phyloP scores from a whole-genome alignment of 805 yeast genomes.

The Wickerhamomyces chaumierensis region DNA sequence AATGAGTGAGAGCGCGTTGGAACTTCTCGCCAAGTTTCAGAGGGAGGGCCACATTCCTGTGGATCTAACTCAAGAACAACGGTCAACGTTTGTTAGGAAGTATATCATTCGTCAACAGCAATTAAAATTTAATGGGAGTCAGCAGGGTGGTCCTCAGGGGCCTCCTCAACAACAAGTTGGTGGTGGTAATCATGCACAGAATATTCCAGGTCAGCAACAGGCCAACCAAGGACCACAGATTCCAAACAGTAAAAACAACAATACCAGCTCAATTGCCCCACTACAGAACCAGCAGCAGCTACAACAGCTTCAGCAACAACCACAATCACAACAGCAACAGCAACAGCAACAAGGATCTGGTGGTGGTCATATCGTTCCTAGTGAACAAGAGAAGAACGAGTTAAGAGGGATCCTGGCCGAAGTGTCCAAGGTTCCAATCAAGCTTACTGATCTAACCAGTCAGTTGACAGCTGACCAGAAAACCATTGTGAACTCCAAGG shows the following conservation, averaged over 20 bases:
- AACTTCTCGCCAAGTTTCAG: slow-evolving; percentile 14
- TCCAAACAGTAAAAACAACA: slow-evolving; percentile 1
- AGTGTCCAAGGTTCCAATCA: slow-evolving; percentile 54
- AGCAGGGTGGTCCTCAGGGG: slow-evolving; percentile 2
- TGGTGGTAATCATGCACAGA: not conserved
- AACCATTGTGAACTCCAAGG: slow-evolving; percentile 41
- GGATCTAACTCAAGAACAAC: slow-evolving; percentile 15
- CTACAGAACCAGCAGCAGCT: slow-evolving; percentile 2
- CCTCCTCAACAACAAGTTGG: slow-evolving; percentile 4
- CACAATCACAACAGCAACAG: too few species aligned
- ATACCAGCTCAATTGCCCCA: too few species aligned
- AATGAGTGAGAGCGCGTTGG: slow-evolving; percentile 15
- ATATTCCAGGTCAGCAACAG: not conserved
- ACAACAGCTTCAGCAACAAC: slow-evolving; percentile 3
- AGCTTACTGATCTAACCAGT: slow-evolving; percentile 54
- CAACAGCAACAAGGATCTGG: slow-evolving; percentile 8
- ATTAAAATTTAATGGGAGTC: slow-evolving; percentile 6
- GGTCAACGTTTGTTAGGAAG: slow-evolving; percentile 13
- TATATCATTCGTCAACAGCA: slow-evolving; percentile 17
- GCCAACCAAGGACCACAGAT: not conserved
- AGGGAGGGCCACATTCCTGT: slow-evolving; percentile 15
- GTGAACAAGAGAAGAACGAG: slow-evolving; percentile 52
- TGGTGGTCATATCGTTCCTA: slow-evolving; percentile 21
- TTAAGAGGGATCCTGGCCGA: slow-evolving; percentile 58
- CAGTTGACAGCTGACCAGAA: slow-evolving; percentile 55